Evolutionary conservation across 2,329 filamentous ascomycete genomes (phyloP).

Genomic region (Botryosphaeria dothidea): DNA sequence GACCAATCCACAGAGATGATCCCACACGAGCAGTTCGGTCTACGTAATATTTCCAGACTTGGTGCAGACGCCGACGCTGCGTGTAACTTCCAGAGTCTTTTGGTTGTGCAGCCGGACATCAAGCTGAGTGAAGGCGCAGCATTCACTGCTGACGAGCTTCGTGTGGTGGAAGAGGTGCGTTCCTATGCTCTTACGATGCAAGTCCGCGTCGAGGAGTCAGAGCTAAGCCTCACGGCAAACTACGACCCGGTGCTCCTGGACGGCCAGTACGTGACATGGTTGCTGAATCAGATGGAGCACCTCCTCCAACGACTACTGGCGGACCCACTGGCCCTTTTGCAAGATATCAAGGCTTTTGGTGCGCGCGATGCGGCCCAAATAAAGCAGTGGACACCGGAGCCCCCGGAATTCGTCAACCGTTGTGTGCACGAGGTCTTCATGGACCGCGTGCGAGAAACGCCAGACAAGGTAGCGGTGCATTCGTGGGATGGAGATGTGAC

Average conservation of each 20-base stretch:
- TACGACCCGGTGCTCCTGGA: neutral
- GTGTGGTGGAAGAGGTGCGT: neutral
- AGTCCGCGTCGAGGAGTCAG: neutral
- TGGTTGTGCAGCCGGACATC: neutral
- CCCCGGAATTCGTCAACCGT: conserved; percentile 48
- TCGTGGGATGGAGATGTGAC: conserved; percentile 55
- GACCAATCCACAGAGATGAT: neutral
- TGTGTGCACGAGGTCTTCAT: conserved; percentile 49
- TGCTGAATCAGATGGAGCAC: conserved; percentile 1
- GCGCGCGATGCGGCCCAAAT: neutral
- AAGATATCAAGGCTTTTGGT: conserved; percentile 34
- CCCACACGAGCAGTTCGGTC: neutral
- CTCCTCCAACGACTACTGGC: neutral
- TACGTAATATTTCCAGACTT: neutral
- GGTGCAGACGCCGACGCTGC: neutral
- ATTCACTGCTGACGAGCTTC: neutral
- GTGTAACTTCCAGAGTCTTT: neutral
- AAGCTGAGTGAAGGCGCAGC: neutral
- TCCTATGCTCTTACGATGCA: neutral
- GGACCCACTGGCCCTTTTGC: neutral
- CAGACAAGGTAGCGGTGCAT: conserved; percentile 45
- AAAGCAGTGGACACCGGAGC: conserved; percentile 26
- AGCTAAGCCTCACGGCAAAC: neutral
- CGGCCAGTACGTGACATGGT: neutral
- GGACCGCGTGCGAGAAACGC: conserved; percentile 39